Evolutionary conservation across 2,329 filamentous ascomycete genomes (phyloP), one percentile per base, ranked within the genome.

Genomic region (Raffaelea deltoideospora): DNA sequence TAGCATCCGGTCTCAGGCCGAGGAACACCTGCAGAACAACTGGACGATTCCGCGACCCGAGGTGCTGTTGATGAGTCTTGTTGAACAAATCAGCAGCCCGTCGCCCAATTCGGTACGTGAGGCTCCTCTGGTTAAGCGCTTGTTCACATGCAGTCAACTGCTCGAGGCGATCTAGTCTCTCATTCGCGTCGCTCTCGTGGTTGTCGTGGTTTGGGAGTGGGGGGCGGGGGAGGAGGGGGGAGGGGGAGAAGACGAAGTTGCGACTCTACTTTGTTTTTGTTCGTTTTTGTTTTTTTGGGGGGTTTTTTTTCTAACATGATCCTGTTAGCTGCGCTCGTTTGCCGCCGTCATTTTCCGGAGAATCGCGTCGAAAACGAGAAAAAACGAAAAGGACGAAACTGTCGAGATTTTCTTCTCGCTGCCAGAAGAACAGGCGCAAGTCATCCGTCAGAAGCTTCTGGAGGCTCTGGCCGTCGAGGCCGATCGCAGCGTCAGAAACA

Each of bases 311-410:
- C 13, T 22, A 23, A n/a, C 31, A n/a, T 29, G 21, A 20, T 17
- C n/a, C 34, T 17, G 35, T 42, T 51, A 94, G 87, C 79, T 78
- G 42, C 82, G 90, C 51, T 84, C 87, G 14, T 98, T 94, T 55
- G 77, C 86, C 37, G 83, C 90, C 38, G 85, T 98, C 32, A 79
- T 98, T 45, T 96, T 98, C 62, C 79, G 90, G 50, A 78, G 87
- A 53, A 92, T 96, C 60, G 76, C 90, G 33, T 87, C 82, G 41
- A 94, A 92, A 59, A 80, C 81, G 33, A 74, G 80, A 49, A 95
- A 94, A 64, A 72, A 74, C 44, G 67, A 70, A 5, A 69, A 73
- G 19, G 76, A 75, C 44, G 76, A 83, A 39, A 78, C 72, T 41
- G 72, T 79, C 46, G 90, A 98, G 57, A 70, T 92, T 40, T 96